A percentile compares a stretch with the other conserved stretches of the same genome.
phyloP scores from a whole-genome alignment of 2,329 filamentous ascomycete genomes.

The Huntiella bhutanensis region DNA sequence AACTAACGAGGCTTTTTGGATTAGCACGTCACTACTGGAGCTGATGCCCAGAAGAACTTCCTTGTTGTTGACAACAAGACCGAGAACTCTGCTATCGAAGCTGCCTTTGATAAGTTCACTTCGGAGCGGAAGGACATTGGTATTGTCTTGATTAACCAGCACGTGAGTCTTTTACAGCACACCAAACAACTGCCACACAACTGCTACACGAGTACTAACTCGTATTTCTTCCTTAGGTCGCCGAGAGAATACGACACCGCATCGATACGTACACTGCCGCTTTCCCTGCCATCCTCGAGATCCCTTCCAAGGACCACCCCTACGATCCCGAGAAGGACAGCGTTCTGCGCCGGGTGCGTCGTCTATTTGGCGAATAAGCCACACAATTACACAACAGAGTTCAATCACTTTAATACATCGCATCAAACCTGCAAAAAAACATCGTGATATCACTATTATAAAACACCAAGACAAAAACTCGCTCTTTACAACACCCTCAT shows the following conservation, averaged over 20 bases:
- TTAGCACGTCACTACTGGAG: constrained; percentile 76
- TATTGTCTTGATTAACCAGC: constrained; percentile 92
- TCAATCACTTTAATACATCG: neutral
- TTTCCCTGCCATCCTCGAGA: constrained; percentile 91
- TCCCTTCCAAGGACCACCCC: constrained; percentile 95
- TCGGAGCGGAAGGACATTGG: constrained; percentile 87
- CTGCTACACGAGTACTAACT: neutral
- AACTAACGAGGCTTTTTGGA: neutral
- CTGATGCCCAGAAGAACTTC: constrained; percentile 92
- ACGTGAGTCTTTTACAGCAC: constrained; percentile 35
- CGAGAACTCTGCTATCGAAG: constrained; percentile 70
- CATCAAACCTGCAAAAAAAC: neutral
- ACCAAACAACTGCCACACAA: neutral
- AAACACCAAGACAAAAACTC: neutral
- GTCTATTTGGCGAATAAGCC: constrained; percentile 46
- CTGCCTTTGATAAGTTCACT: constrained; percentile 77
- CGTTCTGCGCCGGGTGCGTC: constrained; percentile 67
- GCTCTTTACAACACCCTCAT: neutral
- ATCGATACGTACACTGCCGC: constrained; percentile 86
- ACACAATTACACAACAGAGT: neutral
- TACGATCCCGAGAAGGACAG: constrained; percentile 99
- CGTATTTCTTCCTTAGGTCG: constrained; percentile 40
- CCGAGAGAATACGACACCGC: constrained; percentile 77
- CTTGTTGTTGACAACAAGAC: constrained; percentile 91
- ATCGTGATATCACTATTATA: neutral